Evolutionary conservation across 805 yeast species (phyloP), one percentile per base, ranked within the genome.

Genomic region (Nakazawaea holstii): DNA sequence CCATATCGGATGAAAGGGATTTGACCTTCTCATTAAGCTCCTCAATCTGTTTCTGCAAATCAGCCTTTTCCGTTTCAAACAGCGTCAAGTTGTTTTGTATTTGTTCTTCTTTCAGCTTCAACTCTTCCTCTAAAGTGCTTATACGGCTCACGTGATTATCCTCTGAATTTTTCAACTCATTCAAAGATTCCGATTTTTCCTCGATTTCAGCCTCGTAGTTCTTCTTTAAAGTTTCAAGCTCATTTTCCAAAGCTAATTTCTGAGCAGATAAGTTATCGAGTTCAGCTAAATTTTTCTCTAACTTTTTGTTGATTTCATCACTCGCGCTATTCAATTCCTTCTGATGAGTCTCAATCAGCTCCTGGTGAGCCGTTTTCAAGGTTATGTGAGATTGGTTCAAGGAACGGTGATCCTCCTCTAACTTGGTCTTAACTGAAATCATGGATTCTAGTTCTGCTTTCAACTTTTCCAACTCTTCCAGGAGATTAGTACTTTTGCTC

Each of bases 261-360:
- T 20, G 24, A 20, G 5, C 15, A 4, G 11, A 17, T n/a, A 36
- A 36, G 13, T 36, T 20, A 6, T 26, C 28, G 3, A 36, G 8
- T 27, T 38, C 41, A 26, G 41, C 15, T 26, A 17, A 24, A 10
- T 13, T 38, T 13, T 9, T 8, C 6, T 38, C 31, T 7, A 7
- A 14, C 29, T 32, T 45, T 13, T 17, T 32, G n/a, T 36, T 42
- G 9, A 31, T 20, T 26, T 41, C 37, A 24, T 8, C 39, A 26
- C 30, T 44, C 11, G 28, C 28, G 20, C 36, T 41, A 30, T 50
- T 6, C 7, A 42, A 11, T 13, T 46, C 27, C 46, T 51, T 44
- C 28, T 51, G 47, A 13, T 41, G 51, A 11, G 13, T 13, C 15
- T 24, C 24, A 31, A 32, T 49, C 43, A 48, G 31, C 11, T 28